phyloP scores from a whole-genome alignment of 2,329 filamentous ascomycete species.

The Penicillium sp. region DNA sequence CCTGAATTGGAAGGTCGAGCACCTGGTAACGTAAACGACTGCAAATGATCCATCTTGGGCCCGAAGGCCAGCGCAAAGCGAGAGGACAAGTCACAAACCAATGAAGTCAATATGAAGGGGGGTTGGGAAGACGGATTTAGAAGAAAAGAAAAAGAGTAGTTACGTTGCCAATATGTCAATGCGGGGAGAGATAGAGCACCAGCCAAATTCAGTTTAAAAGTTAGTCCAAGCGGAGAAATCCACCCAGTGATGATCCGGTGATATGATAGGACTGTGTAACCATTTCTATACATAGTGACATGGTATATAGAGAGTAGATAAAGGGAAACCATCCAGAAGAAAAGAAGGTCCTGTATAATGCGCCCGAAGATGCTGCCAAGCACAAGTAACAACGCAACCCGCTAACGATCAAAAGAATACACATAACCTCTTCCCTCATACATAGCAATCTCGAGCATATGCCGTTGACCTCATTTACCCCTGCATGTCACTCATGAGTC shows the following conservation, averaged over 20 bases:
- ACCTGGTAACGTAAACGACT: slow-evolving; percentile 15
- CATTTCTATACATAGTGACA: neutral
- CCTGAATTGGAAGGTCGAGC: slow-evolving; percentile 25
- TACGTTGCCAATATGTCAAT: slow-evolving; percentile 17
- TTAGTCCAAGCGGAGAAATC: neutral
- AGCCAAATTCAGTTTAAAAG: slow-evolving; percentile 11
- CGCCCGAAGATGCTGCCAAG: slow-evolving; percentile 15
- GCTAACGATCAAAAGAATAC: slow-evolving; percentile 10
- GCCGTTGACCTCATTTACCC: slow-evolving; percentile 21
- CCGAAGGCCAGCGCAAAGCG: slow-evolving; percentile 16
- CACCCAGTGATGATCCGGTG: neutral
- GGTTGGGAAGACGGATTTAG: slow-evolving; percentile 17
- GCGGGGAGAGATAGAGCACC: slow-evolving; percentile 15
- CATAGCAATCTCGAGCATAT: neutral
- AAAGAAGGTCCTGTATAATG: slow-evolving; percentile 3
- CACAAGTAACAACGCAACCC: slow-evolving; percentile 7
- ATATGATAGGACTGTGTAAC: neutral
- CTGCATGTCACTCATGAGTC: slow-evolving; percentile 63
- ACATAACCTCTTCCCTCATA: neutral
- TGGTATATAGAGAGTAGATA: neutral
- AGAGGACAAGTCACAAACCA: slow-evolving; percentile 8
- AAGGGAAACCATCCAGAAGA: neutral
- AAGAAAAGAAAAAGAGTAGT: slow-evolving; percentile 22
- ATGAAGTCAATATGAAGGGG: slow-evolving; percentile 10
- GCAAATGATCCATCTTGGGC: slow-evolving; percentile 26